Percentiles rank a stretch among this genome's conserved stretches.
Evolutionary conservation across 2,329 filamentous ascomycete genomes (phyloP).

Genomic region (Diplodia intermedia): DNA sequence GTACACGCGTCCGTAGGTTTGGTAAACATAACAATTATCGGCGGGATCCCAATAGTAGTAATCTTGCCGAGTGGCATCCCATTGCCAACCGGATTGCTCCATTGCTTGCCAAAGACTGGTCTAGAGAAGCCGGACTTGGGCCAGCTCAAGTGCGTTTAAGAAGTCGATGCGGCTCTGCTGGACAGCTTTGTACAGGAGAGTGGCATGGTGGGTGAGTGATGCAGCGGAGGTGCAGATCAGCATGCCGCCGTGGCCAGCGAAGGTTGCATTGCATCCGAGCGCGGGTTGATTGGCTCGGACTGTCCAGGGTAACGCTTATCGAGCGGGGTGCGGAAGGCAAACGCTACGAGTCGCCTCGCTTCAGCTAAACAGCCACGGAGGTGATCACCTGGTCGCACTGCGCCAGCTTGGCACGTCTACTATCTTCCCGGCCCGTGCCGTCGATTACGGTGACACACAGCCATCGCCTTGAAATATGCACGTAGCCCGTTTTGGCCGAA

Average conservation of each 20-base stretch:
- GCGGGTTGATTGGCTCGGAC: background rate
- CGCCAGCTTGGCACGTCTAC: too few relatives aligned
- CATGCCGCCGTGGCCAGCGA: background rate
- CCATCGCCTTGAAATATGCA: constrained; percentile 18
- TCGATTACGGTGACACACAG: background rate
- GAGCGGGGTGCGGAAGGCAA: background rate
- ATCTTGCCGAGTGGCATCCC: background rate
- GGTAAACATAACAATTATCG: background rate
- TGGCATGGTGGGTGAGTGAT: background rate
- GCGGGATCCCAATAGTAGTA: constrained; percentile 2
- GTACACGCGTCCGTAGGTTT: background rate
- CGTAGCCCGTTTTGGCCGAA: constrained; percentile 5
- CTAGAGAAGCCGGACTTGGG: background rate
- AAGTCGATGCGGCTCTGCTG: constrained; percentile 15
- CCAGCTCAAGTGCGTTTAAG: background rate
- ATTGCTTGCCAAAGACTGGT: background rate
- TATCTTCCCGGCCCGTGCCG: background rate
- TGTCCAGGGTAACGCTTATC: background rate
- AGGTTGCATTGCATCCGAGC: background rate
- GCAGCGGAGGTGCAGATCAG: background rate
- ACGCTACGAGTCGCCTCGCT: too few relatives aligned
- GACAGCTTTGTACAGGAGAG: background rate
- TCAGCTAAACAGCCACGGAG: background rate
- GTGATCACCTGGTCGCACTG: background rate
- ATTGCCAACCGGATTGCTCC: background rate